Base-by-base conservation (phyloP, 257 asterid genomes). In the Scutellaria galericulata region DNA sequence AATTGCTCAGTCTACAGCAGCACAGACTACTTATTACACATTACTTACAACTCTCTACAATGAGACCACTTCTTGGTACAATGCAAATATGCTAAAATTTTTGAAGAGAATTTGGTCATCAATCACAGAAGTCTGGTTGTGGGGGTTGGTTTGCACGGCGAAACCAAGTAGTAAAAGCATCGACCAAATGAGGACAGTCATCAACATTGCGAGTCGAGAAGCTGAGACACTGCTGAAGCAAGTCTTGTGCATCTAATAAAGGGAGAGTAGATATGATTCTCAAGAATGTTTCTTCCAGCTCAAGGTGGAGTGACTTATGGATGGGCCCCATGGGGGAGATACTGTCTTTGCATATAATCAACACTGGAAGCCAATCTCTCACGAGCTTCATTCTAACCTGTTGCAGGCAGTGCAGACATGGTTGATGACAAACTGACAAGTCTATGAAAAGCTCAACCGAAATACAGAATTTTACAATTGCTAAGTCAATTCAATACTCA, bases 101-200 rank as follows among this genome's bases (percentile, higher is more conserved):
- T 22, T 37, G 45, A 37, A 46, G 20, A 55, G 51, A 10, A 15
- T 9, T 4, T 39, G 56, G 15, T 18, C 27, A 75, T 78, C 72
- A 73, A 4, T 61, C 68, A 40, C 14, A 53, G 42, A 40, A 57
- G 44, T 82, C 79, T 46, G 79, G 70, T 12, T 15, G 77, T 11
- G 68, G 68, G 24, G 83, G 64, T 48, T 78, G 77, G 72, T 89
- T 88, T 46, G 97, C 93, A 48, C 96, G 96, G 37, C 93, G 89
- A 82, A 89, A 88, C 97, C 97, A 92, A 69, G 96, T 85, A 27
- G 93, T 86, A 52, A 92, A 89, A 13, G 96, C 97, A 44, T 78
- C 57, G 62, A 86, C 82, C 84, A 92, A 79, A 81, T 92, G 97
- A 46, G 89, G 96, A 73, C 97, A 86, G 40, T 92, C 97, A 27